Evolutionary conservation across 768 basidiomycete genomes (phyloP).

Genomic region (Cystoderma amianthinum): DNA sequence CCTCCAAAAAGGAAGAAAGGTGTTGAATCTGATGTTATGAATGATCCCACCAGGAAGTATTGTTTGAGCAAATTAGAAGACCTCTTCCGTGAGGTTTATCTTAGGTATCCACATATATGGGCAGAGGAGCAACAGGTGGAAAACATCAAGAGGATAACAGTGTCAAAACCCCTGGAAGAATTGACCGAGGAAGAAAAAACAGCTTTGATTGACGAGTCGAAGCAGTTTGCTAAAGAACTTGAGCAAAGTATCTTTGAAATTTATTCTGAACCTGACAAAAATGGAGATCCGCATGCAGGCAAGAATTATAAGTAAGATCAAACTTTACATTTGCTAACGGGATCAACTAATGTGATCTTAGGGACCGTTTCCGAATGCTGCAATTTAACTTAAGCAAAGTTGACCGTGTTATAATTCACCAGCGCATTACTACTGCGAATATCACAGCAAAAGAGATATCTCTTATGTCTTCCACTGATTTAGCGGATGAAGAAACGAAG

Average conservation of each 20-base stretch:
- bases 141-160: constrained; percentile 11
- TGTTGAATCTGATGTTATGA: constrained; percentile 26
- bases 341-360: constrained; percentile 19
- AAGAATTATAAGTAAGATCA: constrained; percentile 71
- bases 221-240: constrained; percentile 61
- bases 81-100: constrained; percentile 63
- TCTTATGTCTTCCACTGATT: constrained; percentile 81
- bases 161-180: constrained; percentile 43
- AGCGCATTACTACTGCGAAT: constrained; percentile 61
- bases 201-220: constrained; percentile 47
- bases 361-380: constrained; percentile 88
- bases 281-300: constrained; percentile 53
- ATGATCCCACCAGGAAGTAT: constrained; percentile 76
- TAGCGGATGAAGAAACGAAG: constrained; percentile 83
- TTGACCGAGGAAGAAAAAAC: constrained; percentile 56
- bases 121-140: constrained; percentile 6
- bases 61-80: constrained; percentile 73
- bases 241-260: constrained; percentile 73
- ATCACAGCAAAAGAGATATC: constrained; percentile 71
- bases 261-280: constrained; percentile 73
- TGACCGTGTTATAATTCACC: constrained; percentile 76
- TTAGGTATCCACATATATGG: constrained; percentile 57
- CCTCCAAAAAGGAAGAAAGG: constrained; percentile 11
- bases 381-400: constrained; percentile 82
- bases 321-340: not conserved